Conservation (phyloP, 352 stramenopile genomes). For the Pythium monospermum region DNA sequence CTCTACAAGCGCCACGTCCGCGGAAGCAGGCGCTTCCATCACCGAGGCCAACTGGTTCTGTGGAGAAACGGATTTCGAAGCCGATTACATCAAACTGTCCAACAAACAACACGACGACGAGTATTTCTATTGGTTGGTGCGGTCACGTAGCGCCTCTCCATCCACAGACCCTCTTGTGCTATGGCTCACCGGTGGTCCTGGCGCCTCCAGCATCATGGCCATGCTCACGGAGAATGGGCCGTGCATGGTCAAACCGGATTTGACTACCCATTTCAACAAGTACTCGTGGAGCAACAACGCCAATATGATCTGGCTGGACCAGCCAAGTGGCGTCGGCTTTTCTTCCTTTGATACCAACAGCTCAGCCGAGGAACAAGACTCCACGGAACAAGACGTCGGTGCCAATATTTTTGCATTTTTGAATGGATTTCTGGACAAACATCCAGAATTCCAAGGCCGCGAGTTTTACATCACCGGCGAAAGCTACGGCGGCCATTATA, state of each 20-base stretch:
- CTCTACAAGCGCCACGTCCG: neutral
- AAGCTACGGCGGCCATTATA: conserved; percentile 67
- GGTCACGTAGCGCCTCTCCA: conserved; percentile 36
- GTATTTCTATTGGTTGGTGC: conserved; percentile 79
- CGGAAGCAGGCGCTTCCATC: conserved; percentile 6
- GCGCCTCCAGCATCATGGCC: conserved; percentile 57
- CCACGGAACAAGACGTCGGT: conserved; percentile 44
- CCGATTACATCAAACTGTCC: conserved; percentile 51
- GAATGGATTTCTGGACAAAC: conserved; percentile 53
- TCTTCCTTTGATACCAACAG: conserved; percentile 35
- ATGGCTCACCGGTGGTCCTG: conserved; percentile 58
- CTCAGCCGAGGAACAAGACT: conserved; percentile 27
- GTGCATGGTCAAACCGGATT: conserved; percentile 41
- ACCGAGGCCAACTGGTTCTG: conserved; percentile 28
- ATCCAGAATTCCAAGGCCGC: conserved; percentile 45
- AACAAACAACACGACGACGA: conserved; percentile 66
- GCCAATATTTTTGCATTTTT: conserved; percentile 72
- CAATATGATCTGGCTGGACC: conserved; percentile 71
- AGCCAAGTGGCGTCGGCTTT: conserved; percentile 51
- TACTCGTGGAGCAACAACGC: conserved; percentile 59
- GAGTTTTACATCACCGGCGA: conserved; percentile 70
- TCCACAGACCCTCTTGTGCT: conserved; percentile 50
- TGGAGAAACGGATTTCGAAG: conserved; percentile 33
- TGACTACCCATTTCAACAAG: conserved; percentile 43
- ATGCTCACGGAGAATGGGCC: conserved; percentile 63